Conservation (phyloP, 148 eudicot species). For the Rhododendron griersonianum region DNA sequence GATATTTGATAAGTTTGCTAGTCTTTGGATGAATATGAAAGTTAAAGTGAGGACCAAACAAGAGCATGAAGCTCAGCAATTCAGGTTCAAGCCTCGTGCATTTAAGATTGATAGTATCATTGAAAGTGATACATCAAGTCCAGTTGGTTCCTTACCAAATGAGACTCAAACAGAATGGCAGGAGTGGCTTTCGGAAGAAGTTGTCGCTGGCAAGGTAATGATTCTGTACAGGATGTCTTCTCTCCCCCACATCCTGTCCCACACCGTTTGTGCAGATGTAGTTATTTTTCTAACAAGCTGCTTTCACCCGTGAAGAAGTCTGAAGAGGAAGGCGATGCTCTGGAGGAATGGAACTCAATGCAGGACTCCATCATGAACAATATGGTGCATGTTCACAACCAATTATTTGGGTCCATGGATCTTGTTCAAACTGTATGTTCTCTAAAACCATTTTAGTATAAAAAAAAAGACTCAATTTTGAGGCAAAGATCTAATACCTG, state of each 20-base stretch:
- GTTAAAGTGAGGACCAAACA: conserved; percentile 43
- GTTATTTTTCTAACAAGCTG: background rate
- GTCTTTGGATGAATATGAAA: conserved; percentile 74
- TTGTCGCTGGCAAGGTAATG: conserved; percentile 37
- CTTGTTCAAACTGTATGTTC: conserved; percentile 53
- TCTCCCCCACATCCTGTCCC: background rate
- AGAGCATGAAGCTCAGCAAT: conserved; percentile 56
- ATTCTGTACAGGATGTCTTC: background rate
- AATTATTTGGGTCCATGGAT: conserved; percentile 71
- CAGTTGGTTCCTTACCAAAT: conserved; percentile 38
- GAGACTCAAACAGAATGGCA: conserved; percentile 83
- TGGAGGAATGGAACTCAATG: conserved; percentile 48
- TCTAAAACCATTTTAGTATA: background rate
- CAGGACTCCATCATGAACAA: conserved; percentile 52
- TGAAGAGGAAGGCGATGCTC: conserved; percentile 36
- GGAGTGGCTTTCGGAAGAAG: conserved; percentile 57
- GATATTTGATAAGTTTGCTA: conserved; percentile 60
- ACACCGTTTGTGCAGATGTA: background rate
- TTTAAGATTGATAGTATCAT: conserved; percentile 62
- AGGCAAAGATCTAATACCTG: background rate
- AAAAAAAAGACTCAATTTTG: background rate
- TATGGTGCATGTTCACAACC: conserved; percentile 57
- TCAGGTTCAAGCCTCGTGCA: conserved; percentile 83
- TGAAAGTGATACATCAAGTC: conserved; percentile 63
- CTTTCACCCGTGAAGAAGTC: conserved; percentile 25